These are phyloP conservation scores for Nematocida ausubeli DNA, from an alignment of 371 early-diverging fungal species.

Conservation along the genomic window DNA sequence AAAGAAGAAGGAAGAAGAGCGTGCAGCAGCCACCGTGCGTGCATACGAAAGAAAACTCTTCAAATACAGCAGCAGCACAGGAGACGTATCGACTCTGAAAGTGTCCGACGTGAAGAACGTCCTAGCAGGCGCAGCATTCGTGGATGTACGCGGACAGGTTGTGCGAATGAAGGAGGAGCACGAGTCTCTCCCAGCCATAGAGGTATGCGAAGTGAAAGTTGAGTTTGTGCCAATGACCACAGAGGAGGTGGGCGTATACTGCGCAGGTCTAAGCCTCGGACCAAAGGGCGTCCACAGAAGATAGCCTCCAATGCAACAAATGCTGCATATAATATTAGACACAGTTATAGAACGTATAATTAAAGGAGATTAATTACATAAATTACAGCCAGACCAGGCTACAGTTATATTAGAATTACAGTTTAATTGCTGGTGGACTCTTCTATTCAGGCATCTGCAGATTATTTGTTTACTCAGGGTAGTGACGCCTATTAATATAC, in stretches of 20 bases:
- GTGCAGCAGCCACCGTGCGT: constrained; percentile 43
- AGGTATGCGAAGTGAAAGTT: background rate
- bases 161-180: constrained; percentile 62
- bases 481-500: too few species aligned
- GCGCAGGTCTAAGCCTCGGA: constrained; percentile 38
- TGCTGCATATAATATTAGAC: too few species aligned
- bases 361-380: too few species aligned
- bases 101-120: constrained; percentile 53
- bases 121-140: constrained; percentile 62
- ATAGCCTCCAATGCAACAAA: too few species aligned
- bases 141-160: constrained; percentile 60
- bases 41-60: constrained; percentile 60
- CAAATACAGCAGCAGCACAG: constrained; percentile 15
- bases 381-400: too few species aligned
- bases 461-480: too few species aligned
- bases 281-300: background rate
- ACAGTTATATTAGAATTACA: too few species aligned
- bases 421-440: too few species aligned
- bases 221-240: constrained; percentile 4
- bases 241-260: constrained; percentile 33
- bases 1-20: constrained; percentile 52
- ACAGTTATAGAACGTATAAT: too few species aligned
- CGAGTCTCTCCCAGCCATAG: constrained; percentile 23
- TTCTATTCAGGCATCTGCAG: too few species aligned
- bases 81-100: constrained; percentile 33